A percentile compares a stretch with the other conserved stretches of the same genome.
Conservation (phyloP, 306 rosid genomes). For the Vigna angularis region DNA sequence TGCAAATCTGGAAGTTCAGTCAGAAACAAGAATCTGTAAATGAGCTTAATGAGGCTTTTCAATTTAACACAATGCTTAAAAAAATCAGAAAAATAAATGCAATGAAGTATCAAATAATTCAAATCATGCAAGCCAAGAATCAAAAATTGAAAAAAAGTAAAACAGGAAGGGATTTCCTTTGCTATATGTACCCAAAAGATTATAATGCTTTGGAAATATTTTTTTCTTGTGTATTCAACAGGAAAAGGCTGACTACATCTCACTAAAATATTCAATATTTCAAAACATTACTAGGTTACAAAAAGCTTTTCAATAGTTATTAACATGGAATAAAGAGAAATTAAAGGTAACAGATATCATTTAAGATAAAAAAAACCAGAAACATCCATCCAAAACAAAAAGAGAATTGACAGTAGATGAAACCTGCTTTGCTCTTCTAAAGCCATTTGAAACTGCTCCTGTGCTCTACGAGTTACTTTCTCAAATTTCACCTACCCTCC, state of each 20-base stretch:
- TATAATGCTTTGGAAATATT: background rate
- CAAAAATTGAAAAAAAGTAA: background rate
- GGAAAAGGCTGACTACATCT: constrained; percentile 5
- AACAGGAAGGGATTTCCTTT: background rate
- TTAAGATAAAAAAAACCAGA: constrained; percentile 23
- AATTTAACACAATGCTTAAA: constrained; percentile 7
- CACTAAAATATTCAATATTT: constrained; percentile 32
- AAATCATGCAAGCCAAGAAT: background rate
- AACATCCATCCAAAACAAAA: background rate
- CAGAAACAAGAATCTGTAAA: constrained; percentile 38
- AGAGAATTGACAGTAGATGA: constrained; percentile 13
- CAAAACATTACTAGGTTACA: constrained; percentile 6
- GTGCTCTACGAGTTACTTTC: constrained; percentile 94
- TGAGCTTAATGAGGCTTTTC: constrained; percentile 10
- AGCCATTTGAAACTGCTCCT: constrained; percentile 94
- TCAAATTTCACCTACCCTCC: constrained; percentile 81
- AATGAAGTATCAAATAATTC: background rate
- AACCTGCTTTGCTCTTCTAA: constrained; percentile 96
- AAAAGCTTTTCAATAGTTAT: background rate
- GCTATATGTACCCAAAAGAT: background rate
- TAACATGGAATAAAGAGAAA: constrained; percentile 13
- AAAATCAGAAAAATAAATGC: background rate
- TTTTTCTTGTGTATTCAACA: background rate
- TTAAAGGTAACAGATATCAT: constrained; percentile 12
- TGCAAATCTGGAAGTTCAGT: constrained; percentile 78